Base-by-base conservation (phyloP, 208 protist species). In the Angomonas ambiguus region DNA sequence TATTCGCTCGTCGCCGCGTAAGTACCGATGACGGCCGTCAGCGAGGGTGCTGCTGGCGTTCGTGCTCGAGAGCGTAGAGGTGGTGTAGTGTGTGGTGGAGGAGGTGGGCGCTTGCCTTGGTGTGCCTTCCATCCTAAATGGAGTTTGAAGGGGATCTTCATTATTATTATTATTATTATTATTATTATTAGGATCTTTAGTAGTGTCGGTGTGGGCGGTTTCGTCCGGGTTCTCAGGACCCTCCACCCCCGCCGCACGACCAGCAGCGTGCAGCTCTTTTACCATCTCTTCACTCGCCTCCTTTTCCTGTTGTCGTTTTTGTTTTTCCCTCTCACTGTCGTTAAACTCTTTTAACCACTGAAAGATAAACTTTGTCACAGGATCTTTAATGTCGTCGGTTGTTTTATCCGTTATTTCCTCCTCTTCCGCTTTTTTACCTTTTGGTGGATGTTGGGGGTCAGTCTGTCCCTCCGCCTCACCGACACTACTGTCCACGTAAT, bases 301-400 rank as follows among this genome's bases (percentile, higher is more conserved):
- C n/a, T n/a, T n/a, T n/a, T n/a, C n/a, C n/a, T n/a, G 41, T 71
- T n/a, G n/a, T 28, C 58, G 69, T 20, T 55, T 57, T 35, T 13
- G 20, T 16, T 38, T 18, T 10, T 60, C 65, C 10, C 13, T 25
- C 31, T 73, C 62, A 41, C 71, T 49, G 16, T 74, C 66, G 27
- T 75, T 65, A 56, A 80, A 89, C 35, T 83, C 76, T 30, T 77
- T 69, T 30, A 93, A 72, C 83, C 84, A 91, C 62, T 93, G 82
- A 53, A 93, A 76, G 11, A 93, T 87, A 56, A 88, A 88, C 3
- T 65, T 41, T 38, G 86, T 93, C 32, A 90, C 78, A 1, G 83
- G 77, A 65, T 93, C 87, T n/a, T n/a, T n/a, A n/a, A n/a, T n/a
- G n/a, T n/a, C n/a, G n/a, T n/a, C n/a, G n/a, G n/a, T n/a, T n/a